These are phyloP conservation scores for Trypanosomatidae sp. DNA, from an alignment of 208 protist species.

Conservation along the genomic window DNA sequence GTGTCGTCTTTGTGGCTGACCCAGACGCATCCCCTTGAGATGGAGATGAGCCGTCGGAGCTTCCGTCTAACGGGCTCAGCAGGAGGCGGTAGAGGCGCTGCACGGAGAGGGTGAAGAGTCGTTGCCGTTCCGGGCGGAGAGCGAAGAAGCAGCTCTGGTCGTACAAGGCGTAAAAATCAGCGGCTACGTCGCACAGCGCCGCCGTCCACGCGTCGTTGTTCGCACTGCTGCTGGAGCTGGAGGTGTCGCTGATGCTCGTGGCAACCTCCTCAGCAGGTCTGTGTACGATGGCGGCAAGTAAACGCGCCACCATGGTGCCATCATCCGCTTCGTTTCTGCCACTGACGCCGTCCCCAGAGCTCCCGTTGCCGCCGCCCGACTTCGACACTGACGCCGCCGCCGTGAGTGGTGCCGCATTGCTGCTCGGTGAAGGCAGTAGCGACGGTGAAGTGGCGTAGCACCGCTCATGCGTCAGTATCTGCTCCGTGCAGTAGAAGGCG, in stretches of 20 bases:
- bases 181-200: conserved; percentile 17
- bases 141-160: conserved; percentile 65
- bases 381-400: not conserved
- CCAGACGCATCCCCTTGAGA: conserved; percentile 31
- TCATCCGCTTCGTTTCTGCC: not conserved
- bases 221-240: not conserved
- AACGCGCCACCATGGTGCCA: not conserved
- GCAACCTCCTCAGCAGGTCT: not conserved
- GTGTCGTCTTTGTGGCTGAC: not conserved
- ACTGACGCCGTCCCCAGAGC: not conserved
- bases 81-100: conserved; percentile 32
- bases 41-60: conserved; percentile 18
- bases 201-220: not conserved
- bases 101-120: conserved; percentile 33
- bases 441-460: not conserved
- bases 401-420: not conserved
- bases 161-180: conserved; percentile 47
- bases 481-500: not conserved
- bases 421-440: not conserved
- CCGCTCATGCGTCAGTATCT: not conserved
- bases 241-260: not conserved
- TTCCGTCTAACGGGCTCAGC: not conserved
- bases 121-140: conserved; percentile 50
- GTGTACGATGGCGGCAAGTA: conserved; percentile 2
- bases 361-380: not conserved